Base-by-base conservation (phyloP, 768 basidiomycete genomes). In the Dendrothele bispora region DNA sequence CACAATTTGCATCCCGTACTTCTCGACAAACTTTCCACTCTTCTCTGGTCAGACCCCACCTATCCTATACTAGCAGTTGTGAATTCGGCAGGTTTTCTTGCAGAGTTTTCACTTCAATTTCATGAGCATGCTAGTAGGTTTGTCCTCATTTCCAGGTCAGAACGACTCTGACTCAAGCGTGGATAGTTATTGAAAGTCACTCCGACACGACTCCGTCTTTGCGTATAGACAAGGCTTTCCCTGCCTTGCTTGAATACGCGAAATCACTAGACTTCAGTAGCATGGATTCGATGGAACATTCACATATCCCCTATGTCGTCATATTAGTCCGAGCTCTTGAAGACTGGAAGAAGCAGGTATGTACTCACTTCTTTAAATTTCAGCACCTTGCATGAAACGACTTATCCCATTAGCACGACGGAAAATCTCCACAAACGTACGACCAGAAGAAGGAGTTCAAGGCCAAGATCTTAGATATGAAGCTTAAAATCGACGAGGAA, bases 141-240 rank as follows among this genome's bases (percentile, higher is more conserved):
- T 14, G 38, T 15, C 49, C 32, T 0, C n/a, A n/a, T n/a, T n/a
- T n/a, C n/a, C n/a, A n/a, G n/a, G n/a, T n/a, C n/a, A n/a, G n/a
- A n/a, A n/a, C 15, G 41, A 32, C 30, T 17, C 11, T 32, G 7
- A 57, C 1, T 30, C 24, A 44, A 38, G 17, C 14, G 29, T 39
- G 39, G 30, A 1, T 48, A 95, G 93, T 97, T 58, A 84, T 95
- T 61, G 91, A 95, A 59, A 88, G 83, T 20, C 93, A 95, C 63
- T 82, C 91, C 1, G 90, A 93, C 56, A 81, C 70, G 17, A 68
- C 76, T 14, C 85, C 78, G 21, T 91, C 80, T 6, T 75, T 98
- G 2, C 86, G 93, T 32, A 84, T 99, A 55, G 91, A 95, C 68
- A 80, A 83, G 50, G 87, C 97, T 0, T 98, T 98, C 75, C 85